Base-by-base conservation (phyloP, 768 basidiomycete species). In the Tulasnella sp. region DNA sequence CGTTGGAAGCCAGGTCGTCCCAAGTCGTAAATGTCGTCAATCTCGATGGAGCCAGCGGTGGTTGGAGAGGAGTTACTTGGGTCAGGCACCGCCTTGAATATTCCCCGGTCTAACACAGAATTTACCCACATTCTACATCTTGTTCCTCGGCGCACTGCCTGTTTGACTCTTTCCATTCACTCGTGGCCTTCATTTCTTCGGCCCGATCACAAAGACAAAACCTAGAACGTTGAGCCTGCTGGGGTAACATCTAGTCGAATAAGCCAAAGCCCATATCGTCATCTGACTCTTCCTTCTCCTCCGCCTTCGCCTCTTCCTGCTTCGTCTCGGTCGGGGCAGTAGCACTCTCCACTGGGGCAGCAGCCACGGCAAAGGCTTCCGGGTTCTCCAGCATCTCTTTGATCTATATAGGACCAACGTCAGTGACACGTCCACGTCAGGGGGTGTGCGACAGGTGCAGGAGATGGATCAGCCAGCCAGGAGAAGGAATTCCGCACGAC, bases 361-460 rank as follows among this genome's bases (percentile, higher is more conserved):
- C 84, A 35, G 85, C 86, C 59, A 73, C 84, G 55, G 86, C 91
- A 66, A 94, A 99, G n/a, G 93, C 94, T 54, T 96, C 92, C 49
- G 96, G 94, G 79, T 98, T 96, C 68, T 84, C 96, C 65, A 98
- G 83, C 75, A 84, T 88, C 68, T 87, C 94, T 78, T 96, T 97
- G 73, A 86, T 80, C 90, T 93, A 63, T 49, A 35, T 9, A 42
- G 23, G n/a, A 17, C 8, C 31, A 59, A 19, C 39, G 40, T 57
- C 40, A 57, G 23, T 37, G 34, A 53, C 27, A 45, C 41, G 15
- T 39, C n/a, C 6, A 1, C 23, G 23, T 3, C 14, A n/a, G 25
- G 19, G 14, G 7, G 45, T 9, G 9, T 25, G 27, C 40, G 32
- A n/a, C 41, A 45, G 41, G 41, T 15, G 19, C 27, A 45, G 29